Conservation (phyloP, 352 stramenopile genomes). For the Phytophthora agathidicida region DNA sequence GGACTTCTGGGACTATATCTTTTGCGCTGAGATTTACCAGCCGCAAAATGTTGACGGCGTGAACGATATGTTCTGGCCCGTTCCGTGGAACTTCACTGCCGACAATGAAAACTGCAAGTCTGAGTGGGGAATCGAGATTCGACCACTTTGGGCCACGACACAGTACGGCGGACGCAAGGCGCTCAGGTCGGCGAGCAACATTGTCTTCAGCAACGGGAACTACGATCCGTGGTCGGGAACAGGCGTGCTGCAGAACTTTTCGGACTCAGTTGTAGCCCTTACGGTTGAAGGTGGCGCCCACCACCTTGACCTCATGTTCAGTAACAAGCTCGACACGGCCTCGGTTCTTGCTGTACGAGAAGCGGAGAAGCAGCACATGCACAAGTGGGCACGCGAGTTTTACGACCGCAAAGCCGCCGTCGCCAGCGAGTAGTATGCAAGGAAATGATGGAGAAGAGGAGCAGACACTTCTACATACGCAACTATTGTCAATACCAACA, state of each 20-base stretch:
- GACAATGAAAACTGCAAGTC: constrained; percentile 68
- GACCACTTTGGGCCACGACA: constrained; percentile 67
- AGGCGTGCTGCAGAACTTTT: constrained; percentile 78
- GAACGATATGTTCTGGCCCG: constrained; percentile 89
- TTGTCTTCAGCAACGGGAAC: constrained; percentile 95
- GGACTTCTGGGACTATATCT: constrained; percentile 85
- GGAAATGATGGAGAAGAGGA: not conserved
- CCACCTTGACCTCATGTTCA: constrained; percentile 94
- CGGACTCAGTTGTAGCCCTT: constrained; percentile 74
- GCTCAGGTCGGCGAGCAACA: constrained; percentile 86
- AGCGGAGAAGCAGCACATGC: constrained; percentile 80
- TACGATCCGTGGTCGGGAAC: constrained; percentile 93
- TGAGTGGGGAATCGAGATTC: constrained; percentile 70
- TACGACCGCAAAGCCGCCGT: constrained; percentile 41
- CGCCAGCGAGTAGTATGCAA: constrained; percentile 11
- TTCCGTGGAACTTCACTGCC: constrained; percentile 65
- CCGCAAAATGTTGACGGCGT: constrained; percentile 65
- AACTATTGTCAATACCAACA: constrained; percentile 14
- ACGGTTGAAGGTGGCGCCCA: constrained; percentile 81
- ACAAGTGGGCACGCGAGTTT: constrained; percentile 79
- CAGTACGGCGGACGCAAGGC: constrained; percentile 78
- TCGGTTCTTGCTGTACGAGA: constrained; percentile 68
- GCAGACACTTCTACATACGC: constrained; percentile 1
- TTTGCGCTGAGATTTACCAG: constrained; percentile 82
- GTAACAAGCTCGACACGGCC: constrained; percentile 81